A percentile compares a stretch with the other conserved stretches of the same genome.
Conservation (phyloP, 768 basidiomycete species). For the Tylopilus sp. region DNA sequence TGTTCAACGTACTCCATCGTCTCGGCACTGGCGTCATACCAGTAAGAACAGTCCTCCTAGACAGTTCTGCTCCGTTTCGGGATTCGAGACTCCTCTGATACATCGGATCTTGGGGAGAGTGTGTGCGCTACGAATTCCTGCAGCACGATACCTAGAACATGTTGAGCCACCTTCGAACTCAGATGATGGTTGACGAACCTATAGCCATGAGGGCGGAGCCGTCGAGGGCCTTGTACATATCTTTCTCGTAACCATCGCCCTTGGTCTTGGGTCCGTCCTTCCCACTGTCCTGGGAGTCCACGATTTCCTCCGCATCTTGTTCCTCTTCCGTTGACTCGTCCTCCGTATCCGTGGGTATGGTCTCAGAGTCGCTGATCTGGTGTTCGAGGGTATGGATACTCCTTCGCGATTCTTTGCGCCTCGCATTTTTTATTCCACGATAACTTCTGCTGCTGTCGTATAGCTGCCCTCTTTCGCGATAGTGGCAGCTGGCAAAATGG, state of each 20-base stretch:
- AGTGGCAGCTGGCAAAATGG: conserved; percentile 52
- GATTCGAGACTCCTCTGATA: not conserved
- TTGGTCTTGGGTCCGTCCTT: conserved; percentile 4
- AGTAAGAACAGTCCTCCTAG: not conserved
- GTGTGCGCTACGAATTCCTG: conserved; percentile 57
- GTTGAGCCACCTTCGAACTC: not conserved
- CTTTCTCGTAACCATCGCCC: conserved; percentile 26
- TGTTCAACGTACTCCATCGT: not conserved
- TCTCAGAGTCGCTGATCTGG: conserved; percentile 3
- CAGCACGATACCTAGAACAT: conserved; percentile 56
- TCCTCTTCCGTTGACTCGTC: conserved; percentile 15
- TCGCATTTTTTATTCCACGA: conserved; percentile 41
- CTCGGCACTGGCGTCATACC: not conserved
- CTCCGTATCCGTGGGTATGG: conserved; percentile 12
- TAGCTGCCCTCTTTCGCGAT: conserved; percentile 58
- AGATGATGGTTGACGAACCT: conserved; percentile 39
- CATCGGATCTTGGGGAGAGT: conserved; percentile 6
- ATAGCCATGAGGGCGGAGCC: conserved; percentile 72
- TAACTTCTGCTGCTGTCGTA: conserved; percentile 46
- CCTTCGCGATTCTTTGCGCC: conserved; percentile 9
- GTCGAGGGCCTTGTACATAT: conserved; percentile 76
- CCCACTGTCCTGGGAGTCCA: conserved; percentile 5
- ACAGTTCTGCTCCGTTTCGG: conserved; percentile 10
- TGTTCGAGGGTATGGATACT: conserved; percentile 19
- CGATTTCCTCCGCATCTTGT: conserved; percentile 12